Evolutionary conservation across 257 asterid genomes (phyloP), one percentile per base, ranked within the genome.

Genomic region (Anisodus tanguticus): DNA sequence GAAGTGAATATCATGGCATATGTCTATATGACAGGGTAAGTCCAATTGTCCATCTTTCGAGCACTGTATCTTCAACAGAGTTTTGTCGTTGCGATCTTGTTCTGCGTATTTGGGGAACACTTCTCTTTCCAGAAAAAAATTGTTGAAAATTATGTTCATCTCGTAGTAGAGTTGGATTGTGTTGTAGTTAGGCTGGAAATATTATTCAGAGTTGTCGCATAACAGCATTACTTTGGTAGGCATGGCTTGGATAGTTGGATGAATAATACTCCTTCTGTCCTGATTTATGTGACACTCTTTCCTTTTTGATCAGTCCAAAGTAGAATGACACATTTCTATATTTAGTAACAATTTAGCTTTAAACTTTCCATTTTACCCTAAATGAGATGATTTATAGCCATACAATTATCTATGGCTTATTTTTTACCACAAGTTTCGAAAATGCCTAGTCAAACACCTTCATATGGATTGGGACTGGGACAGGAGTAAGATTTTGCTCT

Each of bases 121-220:
- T 0, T 37, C 7, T 7, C 39, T 68, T 39, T 26, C 51, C 15
- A 53, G 19, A 39, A 68, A 37, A 68, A 31, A 5, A 3, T 0
- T 35, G 77, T 39, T 67, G 74, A 39, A 68, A 68, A 43, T n/a
- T 68, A 37, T 68, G 53, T 26, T 45, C 22, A 39, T 68, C 77
- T 68, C 0, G 2, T 39, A 37, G 8, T 51, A 66, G 12, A 68
- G 22, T 68, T 26, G 0, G 26, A 68, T 13, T 68, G 16, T 12
- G 45, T 68, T 68, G 53, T 68, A 2, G 22, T 0, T 67, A 39
- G 39, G 77, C 77, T 15, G 53, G 53, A 39, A 39, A 26, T 12
- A 39, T 68, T 68, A 37, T 39, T 68, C 77, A 15, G 77, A 68
- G 77, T 37, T 68, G 77, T 68, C 15, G 76, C 37, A 12, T 49